Percentiles rank a stretch among this genome's conserved stretches.
Evolutionary conservation across 306 rosid species (phyloP).

Genomic region (Rosa persica): DNA sequence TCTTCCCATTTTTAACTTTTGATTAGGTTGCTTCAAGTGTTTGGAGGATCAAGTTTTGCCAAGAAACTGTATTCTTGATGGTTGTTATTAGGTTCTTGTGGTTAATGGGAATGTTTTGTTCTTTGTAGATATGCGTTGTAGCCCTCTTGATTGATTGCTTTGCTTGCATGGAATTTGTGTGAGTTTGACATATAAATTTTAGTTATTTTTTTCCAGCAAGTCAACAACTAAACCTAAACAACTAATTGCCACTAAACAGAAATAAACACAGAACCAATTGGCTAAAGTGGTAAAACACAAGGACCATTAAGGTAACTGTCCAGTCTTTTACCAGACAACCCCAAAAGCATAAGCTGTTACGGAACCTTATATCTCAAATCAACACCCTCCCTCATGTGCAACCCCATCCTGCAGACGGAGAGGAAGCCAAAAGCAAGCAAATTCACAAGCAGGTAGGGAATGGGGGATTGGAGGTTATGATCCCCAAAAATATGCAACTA

Average conservation of each 20-base stretch:
- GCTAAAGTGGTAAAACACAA: background rate
- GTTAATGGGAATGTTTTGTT: background rate
- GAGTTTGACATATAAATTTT: background rate
- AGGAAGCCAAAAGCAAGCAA: background rate
- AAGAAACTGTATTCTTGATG: background rate
- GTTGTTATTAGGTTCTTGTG: background rate
- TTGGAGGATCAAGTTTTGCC: background rate
- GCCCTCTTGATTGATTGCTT: background rate
- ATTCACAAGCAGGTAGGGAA: background rate
- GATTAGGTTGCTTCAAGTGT: constrained; percentile 1
- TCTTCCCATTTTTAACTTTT: background rate
- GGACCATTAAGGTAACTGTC: background rate
- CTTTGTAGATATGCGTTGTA: background rate
- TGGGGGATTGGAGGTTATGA: background rate
- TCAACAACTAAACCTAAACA: background rate
- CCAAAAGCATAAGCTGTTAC: background rate
- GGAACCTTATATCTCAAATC: background rate
- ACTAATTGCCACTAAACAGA: background rate
- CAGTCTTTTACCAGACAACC: background rate
- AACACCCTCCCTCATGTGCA: background rate
- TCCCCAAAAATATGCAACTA: background rate
- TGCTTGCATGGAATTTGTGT: background rate
- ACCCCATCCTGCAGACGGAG: background rate
- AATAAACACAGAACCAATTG: background rate
- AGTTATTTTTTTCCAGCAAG: background rate